A percentile compares a stretch with the other conserved stretches of the same genome.
These are phyloP conservation scores for Ogataea ganodermae DNA, from an alignment of 805 yeast species.

Conservation along the genomic window DNA sequence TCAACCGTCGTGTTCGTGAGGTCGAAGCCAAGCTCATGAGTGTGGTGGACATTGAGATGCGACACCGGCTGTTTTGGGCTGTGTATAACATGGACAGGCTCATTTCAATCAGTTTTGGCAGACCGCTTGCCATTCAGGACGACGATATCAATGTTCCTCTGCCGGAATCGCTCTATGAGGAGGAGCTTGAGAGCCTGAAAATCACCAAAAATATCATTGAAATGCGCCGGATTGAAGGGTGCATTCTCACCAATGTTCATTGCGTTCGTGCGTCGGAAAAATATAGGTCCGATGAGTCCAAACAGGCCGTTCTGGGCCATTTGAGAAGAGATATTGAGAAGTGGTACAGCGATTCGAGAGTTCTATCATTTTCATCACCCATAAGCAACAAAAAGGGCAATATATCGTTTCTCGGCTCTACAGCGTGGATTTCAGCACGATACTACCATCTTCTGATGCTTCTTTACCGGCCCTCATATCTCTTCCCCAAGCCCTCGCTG, in stretches of 20 bases:
- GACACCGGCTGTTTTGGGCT: conserved; percentile 40
- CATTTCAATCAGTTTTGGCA: conserved; percentile 29
- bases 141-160: conserved; percentile 32
- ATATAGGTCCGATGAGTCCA: conserved; percentile 34
- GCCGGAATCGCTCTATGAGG: conserved; percentile 39
- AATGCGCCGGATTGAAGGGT: conserved; percentile 49
- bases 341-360: conserved; percentile 35
- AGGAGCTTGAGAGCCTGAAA: conserved; percentile 42
- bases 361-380: conserved; percentile 19
- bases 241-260: conserved; percentile 47
- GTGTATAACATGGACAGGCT: conserved; percentile 32
- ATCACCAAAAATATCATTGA: conserved; percentile 44
- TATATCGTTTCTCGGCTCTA: conserved; percentile 32
- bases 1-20: conserved; percentile 41
- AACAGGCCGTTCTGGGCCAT: conserved; percentile 33
- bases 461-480: conserved; percentile 51
- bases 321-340: conserved; percentile 41
- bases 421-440: conserved; percentile 41
- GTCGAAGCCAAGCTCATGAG: conserved; percentile 33
- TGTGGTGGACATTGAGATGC: conserved; percentile 42
- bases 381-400: conserved; percentile 13
- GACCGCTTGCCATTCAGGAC: conserved; percentile 32
- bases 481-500: conserved; percentile 46
- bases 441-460: conserved; percentile 49
- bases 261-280: conserved; percentile 42